Base-by-base conservation (phyloP, 306 rosid genomes). In the Vigna hirtella region DNA sequence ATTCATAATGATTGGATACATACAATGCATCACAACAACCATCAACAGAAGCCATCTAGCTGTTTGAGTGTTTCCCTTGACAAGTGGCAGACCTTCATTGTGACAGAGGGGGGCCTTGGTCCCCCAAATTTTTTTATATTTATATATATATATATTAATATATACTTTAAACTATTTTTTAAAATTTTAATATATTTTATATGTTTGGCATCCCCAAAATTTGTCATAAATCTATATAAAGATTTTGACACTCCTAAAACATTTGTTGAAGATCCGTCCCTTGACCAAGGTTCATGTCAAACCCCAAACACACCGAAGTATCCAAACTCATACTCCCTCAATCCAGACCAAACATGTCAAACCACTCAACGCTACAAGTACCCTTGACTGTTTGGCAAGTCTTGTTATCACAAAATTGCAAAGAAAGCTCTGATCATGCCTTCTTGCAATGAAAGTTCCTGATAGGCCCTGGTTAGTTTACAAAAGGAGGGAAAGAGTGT, bases 311-410 rank as follows among this genome's bases (percentile, higher is more conserved):
- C 50, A 9, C 49, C 4, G 12, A 10, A 51, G 34, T 10, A 17
- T 17, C 40, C 40, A 34, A 34, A 34, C 4, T 32, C 18, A 52
- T 9, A 17, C 12, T 34, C 66, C 51, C 55, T 72, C 36, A 72
- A 55, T 34, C 20, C 20, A 36, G 77, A 10, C 38, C 52, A 40
- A 73, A 22, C 16, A 40, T 40, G 67, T 26, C 17, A 73, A 73
- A 58, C 68, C 43, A 58, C 5, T 57, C 45, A 9, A 15, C 5
- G 1, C 56, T 43, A 28, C 28, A 7, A 18, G 20, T 72, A 12
- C 18, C 36, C 55, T 30, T 72, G 66, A 72, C 32, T 20, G 15
- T 20, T 9, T 53, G 11, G 62, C 15, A 13, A 55, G 15, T 12
- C 34, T 56, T 22, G 34, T 11, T 22, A 22, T 56, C 63, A 56